Evolutionary conservation across 768 basidiomycete species (phyloP).

Genomic region (Pulveroboletus ravenelii): DNA sequence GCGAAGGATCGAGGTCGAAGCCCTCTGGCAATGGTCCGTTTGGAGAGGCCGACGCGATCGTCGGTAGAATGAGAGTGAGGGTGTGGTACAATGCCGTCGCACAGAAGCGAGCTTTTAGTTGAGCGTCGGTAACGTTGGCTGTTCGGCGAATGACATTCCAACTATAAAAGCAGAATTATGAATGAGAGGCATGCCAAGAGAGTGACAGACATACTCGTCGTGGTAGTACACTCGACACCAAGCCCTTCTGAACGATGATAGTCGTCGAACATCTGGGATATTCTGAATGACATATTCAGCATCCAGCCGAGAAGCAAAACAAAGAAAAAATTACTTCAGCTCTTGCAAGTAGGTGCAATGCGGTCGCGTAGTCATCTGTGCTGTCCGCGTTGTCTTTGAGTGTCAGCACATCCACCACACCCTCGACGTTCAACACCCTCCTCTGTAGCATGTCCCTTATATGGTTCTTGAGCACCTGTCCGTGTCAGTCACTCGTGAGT

Average conservation of each 20-base stretch:
- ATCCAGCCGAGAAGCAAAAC: neutral
- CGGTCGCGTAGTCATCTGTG: slow-evolving; percentile 62
- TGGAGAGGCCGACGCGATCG: slow-evolving; percentile 17
- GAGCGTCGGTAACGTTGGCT: slow-evolving; percentile 67
- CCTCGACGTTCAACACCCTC: slow-evolving; percentile 70
- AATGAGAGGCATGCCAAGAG: neutral
- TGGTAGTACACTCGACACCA: slow-evolving; percentile 89
- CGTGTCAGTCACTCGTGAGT: neutral
- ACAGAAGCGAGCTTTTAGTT: slow-evolving; percentile 66
- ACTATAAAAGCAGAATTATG: slow-evolving; percentile 36
- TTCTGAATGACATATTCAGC: slow-evolving; percentile 38
- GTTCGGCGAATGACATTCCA: slow-evolving; percentile 78
- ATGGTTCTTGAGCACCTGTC: slow-evolving; percentile 65
- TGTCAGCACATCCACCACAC: slow-evolving; percentile 76
- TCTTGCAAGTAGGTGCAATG: slow-evolving; percentile 60
- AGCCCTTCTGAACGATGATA: slow-evolving; percentile 65
- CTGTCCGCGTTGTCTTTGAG: slow-evolving; percentile 70
- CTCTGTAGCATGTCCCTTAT: slow-evolving; percentile 70
- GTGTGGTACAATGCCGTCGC: slow-evolving; percentile 73
- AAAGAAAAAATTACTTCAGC: slow-evolving; percentile 39
- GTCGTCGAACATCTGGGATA: slow-evolving; percentile 63
- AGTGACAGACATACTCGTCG: slow-evolving; percentile 64
- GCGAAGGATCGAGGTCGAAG: slow-evolving; percentile 51
- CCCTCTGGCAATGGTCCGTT: slow-evolving; percentile 40
- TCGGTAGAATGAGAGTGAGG: slow-evolving; percentile 44